Conservation (phyloP, 2,329 filamentous ascomycete genomes). For the Colletotrichum sp. region DNA sequence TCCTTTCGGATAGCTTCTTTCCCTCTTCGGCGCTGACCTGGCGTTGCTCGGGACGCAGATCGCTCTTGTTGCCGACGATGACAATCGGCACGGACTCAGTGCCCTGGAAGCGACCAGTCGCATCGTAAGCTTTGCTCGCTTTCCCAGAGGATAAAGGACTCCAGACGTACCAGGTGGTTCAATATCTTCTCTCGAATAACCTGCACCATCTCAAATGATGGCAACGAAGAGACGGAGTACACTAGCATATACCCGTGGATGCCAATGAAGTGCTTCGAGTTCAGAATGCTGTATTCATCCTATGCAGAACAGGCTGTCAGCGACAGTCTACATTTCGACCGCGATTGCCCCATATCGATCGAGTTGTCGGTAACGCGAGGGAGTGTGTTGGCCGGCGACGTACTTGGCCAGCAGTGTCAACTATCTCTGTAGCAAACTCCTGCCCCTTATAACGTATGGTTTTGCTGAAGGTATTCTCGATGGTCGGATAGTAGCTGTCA, state of each 20-base stretch:
- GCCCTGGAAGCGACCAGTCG: slow-evolving; percentile 63
- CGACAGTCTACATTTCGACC: background rate
- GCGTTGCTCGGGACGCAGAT: slow-evolving; percentile 89
- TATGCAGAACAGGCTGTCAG: slow-evolving; percentile 36
- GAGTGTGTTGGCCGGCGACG: slow-evolving; percentile 24
- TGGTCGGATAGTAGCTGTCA: slow-evolving; percentile 98
- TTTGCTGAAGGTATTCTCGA: slow-evolving; percentile 98
- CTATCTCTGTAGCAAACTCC: slow-evolving; percentile 95
- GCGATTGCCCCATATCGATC: background rate
- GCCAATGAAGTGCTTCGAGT: slow-evolving; percentile 98
- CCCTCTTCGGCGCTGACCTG: slow-evolving; percentile 89
- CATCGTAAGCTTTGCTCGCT: background rate
- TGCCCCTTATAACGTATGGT: slow-evolving; percentile 91
- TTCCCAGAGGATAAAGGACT: background rate
- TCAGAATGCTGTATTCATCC: slow-evolving; percentile 98
- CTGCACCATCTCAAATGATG: slow-evolving; percentile 96
- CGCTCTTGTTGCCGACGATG: slow-evolving; percentile 96
- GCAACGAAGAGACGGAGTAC: slow-evolving; percentile 93
- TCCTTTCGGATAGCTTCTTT: slow-evolving; percentile 81
- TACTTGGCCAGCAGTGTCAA: slow-evolving; percentile 96
- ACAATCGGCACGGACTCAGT: slow-evolving; percentile 92
- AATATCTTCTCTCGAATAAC: slow-evolving; percentile 97
- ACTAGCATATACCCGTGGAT: slow-evolving; percentile 99
- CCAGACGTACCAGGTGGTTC: slow-evolving; percentile 79
- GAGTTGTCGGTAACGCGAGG: background rate